Conservation (phyloP, 495 filamentous ascomycete genomes). For the Tetracladium marchalianum region DNA sequence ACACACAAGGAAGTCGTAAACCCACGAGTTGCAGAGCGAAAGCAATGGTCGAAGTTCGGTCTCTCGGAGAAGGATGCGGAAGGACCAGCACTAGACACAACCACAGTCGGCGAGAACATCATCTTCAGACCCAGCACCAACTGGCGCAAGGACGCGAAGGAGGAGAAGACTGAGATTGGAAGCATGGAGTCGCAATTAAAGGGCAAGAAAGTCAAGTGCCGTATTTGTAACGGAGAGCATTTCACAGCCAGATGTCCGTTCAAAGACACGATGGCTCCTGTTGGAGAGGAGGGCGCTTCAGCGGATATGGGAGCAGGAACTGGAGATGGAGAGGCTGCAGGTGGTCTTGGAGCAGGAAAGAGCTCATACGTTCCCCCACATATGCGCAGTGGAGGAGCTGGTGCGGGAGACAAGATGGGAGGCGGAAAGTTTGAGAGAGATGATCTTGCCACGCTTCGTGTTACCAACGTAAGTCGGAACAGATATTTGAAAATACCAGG, state of each 20-base stretch:
- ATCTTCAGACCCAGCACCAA: conserved; percentile 81
- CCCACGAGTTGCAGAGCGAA: conserved; percentile 89
- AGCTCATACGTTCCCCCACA: conserved; percentile 89
- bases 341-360: conserved; percentile 54
- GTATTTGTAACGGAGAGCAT: conserved; percentile 97
- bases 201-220: conserved; percentile 99
- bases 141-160: conserved; percentile 82
- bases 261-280: conserved; percentile 56
- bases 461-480: conserved; percentile 70
- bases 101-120: conserved; percentile 93
- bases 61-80: conserved; percentile 55
- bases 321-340: conserved; percentile 27
- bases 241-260: conserved; percentile 84
- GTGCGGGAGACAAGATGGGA: conserved; percentile 77
- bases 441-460: conserved; percentile 88
- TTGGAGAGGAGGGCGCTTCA: conserved; percentile 35
- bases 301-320: conserved; percentile 43
- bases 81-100: conserved; percentile 70
- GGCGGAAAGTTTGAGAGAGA: conserved; percentile 85
- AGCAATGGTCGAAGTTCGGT: conserved; percentile 88
- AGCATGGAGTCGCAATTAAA: conserved; percentile 85
- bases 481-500: not conserved
- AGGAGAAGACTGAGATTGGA: conserved; percentile 61
- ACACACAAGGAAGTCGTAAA: conserved; percentile 86
- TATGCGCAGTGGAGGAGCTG: conserved; percentile 57